These are phyloP conservation scores for Fagus crenata DNA, from an alignment of 306 rosid species.

Conservation along the genomic window DNA sequence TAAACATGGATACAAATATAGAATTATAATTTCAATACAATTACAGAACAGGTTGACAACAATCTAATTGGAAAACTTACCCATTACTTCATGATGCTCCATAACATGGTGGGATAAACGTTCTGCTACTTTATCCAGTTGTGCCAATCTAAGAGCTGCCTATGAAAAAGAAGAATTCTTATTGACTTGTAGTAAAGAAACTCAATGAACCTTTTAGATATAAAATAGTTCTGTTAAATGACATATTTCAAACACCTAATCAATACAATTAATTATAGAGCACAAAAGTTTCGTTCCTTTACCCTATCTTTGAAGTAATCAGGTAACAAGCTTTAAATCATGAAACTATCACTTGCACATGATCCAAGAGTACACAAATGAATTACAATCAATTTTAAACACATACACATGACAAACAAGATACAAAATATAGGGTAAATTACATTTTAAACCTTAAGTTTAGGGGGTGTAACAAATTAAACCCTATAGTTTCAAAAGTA, in stretches of 20 bases:
- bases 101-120: constrained; percentile 81
- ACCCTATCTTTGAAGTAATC: not conserved
- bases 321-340: no score
- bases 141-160: constrained; percentile 90
- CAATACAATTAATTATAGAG: not conserved
- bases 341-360: no score
- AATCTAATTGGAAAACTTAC: constrained; percentile 50
- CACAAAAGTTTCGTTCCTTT: not conserved
- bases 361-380: constrained; percentile 6
- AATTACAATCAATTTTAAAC: constrained; percentile 5
- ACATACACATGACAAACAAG: constrained; percentile 7
- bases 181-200: constrained; percentile 11
- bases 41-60: not conserved
- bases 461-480: no score
- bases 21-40: constrained; percentile 4
- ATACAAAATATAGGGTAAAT: not conserved
- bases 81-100: constrained; percentile 99
- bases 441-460: no score
- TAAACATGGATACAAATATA: not conserved
- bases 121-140: constrained; percentile 92
- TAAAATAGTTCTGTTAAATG: not conserved
- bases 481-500: no score
- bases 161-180: constrained; percentile 25
- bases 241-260: not conserved
- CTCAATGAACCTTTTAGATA: not conserved